These are phyloP conservation scores for Trifolium dubium DNA, from an alignment of 306 rosid species.

Conservation along the genomic window DNA sequence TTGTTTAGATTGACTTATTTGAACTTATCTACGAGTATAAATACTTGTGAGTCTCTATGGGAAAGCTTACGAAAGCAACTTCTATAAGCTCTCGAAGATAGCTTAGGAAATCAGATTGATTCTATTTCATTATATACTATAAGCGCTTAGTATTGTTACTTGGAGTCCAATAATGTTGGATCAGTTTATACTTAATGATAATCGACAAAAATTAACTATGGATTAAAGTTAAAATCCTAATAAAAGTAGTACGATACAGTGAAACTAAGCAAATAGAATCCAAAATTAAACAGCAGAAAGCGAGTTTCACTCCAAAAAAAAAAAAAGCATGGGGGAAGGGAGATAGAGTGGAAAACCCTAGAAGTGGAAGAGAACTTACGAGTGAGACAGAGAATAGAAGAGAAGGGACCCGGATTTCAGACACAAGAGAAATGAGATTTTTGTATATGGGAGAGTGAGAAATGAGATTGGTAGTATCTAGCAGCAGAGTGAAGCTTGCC, in stretches of 20 bases:
- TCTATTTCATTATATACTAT: too few relatives aligned
- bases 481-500: neutral
- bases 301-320: neutral
- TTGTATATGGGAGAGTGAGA: too few relatives aligned
- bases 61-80: too few relatives aligned
- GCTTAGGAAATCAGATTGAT: too few relatives aligned
- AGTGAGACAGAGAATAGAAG: neutral
- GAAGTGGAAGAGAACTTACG: slow-evolving; percentile 38
- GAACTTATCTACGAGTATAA: neutral
- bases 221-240: neutral
- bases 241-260: too few relatives aligned
- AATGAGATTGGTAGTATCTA: neutral
- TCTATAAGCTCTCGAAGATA: too few relatives aligned
- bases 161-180: neutral
- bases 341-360: slow-evolving; percentile 32
- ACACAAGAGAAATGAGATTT: too few relatives aligned
- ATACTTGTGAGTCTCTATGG: neutral
- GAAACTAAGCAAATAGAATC: neutral
- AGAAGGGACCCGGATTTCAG: slow-evolving; percentile 37
- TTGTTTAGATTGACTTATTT: neutral
- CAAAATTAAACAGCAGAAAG: neutral
- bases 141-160: too few relatives aligned
- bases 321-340: neutral
- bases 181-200: neutral
- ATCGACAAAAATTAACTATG: neutral